Base-by-base conservation (phyloP, 2,329 filamentous ascomycete genomes). In the Neofusicoccum kwambonambiense region DNA sequence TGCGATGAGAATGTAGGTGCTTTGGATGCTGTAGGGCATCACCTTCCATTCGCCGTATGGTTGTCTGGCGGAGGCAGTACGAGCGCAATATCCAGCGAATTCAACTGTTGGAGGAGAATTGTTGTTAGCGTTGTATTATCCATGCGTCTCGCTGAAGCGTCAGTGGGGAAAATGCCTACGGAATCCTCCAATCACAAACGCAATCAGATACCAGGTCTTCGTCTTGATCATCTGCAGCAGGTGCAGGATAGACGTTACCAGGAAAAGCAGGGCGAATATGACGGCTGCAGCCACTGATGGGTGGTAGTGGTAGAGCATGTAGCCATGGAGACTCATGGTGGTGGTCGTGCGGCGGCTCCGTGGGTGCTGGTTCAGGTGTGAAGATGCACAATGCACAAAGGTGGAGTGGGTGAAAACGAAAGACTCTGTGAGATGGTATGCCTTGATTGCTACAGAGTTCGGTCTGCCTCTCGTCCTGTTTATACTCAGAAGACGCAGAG, bases 151-250 rank as follows among this genome's bases (percentile, higher is more conserved):
- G n/a, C 34, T 7, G 13, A 34, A 7, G 31, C 4, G 31, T 31
- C 17, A 9, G 39, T 17, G 34, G n/a, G 11, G 47, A 22, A 17
- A 31, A 39, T 31, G 8, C 74, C 65, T 75, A 84, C 82, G 83
- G 17, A 80, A 61, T 17, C 81, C 81, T n/a, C 83, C 83, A 17
- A 86, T 71, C 4, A 82, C 67, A 52, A 86, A 81, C 0, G 84
- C 80, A 2, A 81, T 80, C 67, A 84, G 80, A 70, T 82, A 86
- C 80, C 81, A 85, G 0, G 80, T 80, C 37, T 76, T 73, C 1
- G 75, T 74, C 13, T 69, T 71, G 41, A 79, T 34, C 35, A 83
- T 67, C 41, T 79, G 75, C 31, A 70, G 75, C n/a, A 70, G 57
- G 64, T 84, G 82, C 0, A 75, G 52, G 1, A 70, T 17, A 0